Evolutionary conservation across 2,329 filamentous ascomycete genomes (phyloP).

Genomic region (Aspergillus sp.): DNA sequence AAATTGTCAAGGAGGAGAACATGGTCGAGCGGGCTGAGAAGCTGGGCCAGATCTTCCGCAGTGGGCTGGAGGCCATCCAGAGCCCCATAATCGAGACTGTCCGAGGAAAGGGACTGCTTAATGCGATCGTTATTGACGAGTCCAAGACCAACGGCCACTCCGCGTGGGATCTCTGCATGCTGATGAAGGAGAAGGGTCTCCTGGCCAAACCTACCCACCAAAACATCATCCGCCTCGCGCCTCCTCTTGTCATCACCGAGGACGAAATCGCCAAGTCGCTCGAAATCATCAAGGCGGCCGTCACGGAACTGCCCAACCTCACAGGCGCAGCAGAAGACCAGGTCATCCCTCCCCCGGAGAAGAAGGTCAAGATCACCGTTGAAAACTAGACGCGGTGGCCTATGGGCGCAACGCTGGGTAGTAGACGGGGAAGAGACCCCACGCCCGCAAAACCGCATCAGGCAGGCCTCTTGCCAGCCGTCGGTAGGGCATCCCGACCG

Average conservation of each 20-base stretch:
- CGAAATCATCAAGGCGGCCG: conserved; percentile 74
- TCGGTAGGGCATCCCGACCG: conserved; percentile 2
- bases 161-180: conserved; percentile 94
- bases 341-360: conserved; percentile 60
- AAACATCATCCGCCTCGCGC: conserved; percentile 98
- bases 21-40: conserved; percentile 79
- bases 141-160: conserved; percentile 77
- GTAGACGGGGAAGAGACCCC: neutral
- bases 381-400: conserved; percentile 49
- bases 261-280: conserved; percentile 77
- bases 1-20: conserved; percentile 89
- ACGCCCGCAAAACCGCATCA: neutral
- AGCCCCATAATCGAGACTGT: conserved; percentile 79
- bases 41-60: conserved; percentile 79
- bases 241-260: conserved; percentile 90
- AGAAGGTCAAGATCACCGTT: conserved; percentile 60
- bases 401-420: neutral
- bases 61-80: conserved; percentile 72
- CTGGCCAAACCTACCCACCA: conserved; percentile 97
- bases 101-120: conserved; percentile 89
- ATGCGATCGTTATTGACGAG: conserved; percentile 96
- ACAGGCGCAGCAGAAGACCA: conserved; percentile 57
- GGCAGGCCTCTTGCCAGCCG: neutral
- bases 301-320: conserved; percentile 74
- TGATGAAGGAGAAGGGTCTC: conserved; percentile 93